These are phyloP conservation scores for Asparagopsis taxiformis DNA, from an alignment of 31 red algal species.

Conservation along the genomic window DNA sequence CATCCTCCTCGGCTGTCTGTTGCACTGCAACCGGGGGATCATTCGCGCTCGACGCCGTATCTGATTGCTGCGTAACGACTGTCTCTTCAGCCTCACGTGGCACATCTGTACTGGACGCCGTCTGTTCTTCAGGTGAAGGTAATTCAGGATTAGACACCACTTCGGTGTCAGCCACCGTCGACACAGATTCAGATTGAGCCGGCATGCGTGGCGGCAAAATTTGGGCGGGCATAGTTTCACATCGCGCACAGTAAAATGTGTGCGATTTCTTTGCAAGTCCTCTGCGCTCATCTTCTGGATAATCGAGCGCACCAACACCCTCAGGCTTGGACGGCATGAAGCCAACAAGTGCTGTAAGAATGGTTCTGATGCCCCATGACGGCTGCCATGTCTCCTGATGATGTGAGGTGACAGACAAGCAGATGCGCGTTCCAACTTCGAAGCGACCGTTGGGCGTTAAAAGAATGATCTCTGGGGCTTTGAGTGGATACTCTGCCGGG, in stretches of 20 bases:
- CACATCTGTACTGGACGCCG: neutral
- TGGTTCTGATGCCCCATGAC: constrained; percentile 86
- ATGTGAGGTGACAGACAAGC: constrained; percentile 81
- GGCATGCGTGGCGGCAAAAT: constrained; percentile 36
- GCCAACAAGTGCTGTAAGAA: constrained; percentile 85
- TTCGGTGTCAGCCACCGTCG: neutral
- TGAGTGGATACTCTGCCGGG: constrained; percentile 96
- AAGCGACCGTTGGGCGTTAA: constrained; percentile 98
- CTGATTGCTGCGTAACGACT: neutral
- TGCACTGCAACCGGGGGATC: neutral
- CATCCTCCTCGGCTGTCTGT: neutral
- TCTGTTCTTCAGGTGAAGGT: neutral
- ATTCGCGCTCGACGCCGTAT: neutral
- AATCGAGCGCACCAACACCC: constrained; percentile 83
- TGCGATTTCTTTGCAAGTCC: constrained; percentile 56
- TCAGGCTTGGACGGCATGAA: constrained; percentile 80
- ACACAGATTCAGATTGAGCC: neutral
- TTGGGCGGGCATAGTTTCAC: constrained; percentile 34
- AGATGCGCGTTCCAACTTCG: constrained; percentile 92
- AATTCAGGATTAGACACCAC: neutral
- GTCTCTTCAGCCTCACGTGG: neutral
- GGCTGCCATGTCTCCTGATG: constrained; percentile 98
- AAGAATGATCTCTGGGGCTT: constrained; percentile 94
- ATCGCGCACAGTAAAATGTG: constrained; percentile 55
- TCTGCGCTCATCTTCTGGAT: constrained; percentile 69